phyloP scores from a whole-genome alignment of 2,329 filamentous ascomycete genomes.

The Trichophyton rubrum region DNA sequence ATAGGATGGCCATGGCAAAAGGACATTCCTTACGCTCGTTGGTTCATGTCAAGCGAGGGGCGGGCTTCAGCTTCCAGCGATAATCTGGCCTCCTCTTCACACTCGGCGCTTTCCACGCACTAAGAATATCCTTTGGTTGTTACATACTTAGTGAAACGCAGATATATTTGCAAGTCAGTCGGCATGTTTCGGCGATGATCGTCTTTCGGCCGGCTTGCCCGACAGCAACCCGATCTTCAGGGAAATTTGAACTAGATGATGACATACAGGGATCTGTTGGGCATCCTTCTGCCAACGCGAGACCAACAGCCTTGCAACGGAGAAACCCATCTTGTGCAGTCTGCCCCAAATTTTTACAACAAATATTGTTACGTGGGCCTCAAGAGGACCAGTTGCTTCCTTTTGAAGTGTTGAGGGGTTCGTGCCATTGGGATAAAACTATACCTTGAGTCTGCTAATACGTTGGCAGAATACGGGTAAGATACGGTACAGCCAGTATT shows the following conservation, averaged over 20 bases:
- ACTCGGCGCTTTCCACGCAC: not conserved
- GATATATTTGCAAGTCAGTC: not conserved
- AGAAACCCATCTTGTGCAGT: too few relatives aligned
- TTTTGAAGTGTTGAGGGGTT: not conserved
- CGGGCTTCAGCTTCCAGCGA: too few relatives aligned
- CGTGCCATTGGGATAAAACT: too few relatives aligned
- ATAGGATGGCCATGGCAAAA: not conserved
- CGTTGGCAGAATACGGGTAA: not conserved
- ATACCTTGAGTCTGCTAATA: not conserved
- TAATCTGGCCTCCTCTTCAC: too few relatives aligned
- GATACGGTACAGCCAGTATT: not conserved
- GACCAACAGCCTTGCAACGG: not conserved
- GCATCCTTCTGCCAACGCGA: not conserved
- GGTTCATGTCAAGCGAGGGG: too few relatives aligned
- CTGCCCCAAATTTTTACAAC: too few relatives aligned
- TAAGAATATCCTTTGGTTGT: not conserved
- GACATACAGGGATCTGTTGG: not conserved
- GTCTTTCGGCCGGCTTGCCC: constrained; percentile 3
- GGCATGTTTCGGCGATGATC: not conserved
- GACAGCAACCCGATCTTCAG: not conserved
- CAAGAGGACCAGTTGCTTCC: not conserved
- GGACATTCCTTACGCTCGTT: too few relatives aligned
- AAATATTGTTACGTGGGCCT: not conserved
- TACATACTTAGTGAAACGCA: not conserved
- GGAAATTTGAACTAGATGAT: not conserved